phyloP scores from a whole-genome alignment of 768 basidiomycete genomes.

The Serendipita sp. region DNA sequence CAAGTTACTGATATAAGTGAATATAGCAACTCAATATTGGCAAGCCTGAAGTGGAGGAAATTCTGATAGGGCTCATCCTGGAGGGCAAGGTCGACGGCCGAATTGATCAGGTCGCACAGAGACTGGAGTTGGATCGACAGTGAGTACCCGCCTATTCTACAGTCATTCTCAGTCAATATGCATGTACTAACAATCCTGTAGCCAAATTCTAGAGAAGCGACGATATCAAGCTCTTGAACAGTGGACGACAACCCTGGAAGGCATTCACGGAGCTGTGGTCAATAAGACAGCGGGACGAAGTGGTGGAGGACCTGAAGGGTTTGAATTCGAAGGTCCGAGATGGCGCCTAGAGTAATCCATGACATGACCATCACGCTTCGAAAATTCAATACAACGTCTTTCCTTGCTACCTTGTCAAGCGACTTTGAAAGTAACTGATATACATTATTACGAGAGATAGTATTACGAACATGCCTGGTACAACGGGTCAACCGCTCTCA shows the following conservation, averaged over 20 bases:
- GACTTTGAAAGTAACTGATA: neutral
- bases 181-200: conserved; percentile 16
- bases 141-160: conserved; percentile 22
- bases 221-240: conserved; percentile 65
- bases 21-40: conserved; percentile 92
- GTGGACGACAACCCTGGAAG: conserved; percentile 70
- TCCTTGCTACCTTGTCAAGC: neutral
- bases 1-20: neutral
- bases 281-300: conserved; percentile 28
- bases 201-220: conserved; percentile 76
- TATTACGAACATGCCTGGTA: neutral
- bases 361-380: neutral
- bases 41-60: conserved; percentile 78
- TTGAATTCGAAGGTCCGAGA: neutral
- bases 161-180: neutral
- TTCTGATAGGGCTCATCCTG: conserved; percentile 82
- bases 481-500: conserved; percentile 4
- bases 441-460: neutral
- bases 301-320: conserved; percentile 6
- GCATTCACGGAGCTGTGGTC: conserved; percentile 60
- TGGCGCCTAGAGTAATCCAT: conserved; percentile 7
- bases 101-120: conserved; percentile 92
- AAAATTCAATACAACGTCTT: neutral
- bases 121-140: conserved; percentile 82
- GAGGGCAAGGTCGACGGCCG: conserved; percentile 95